These are phyloP conservation scores for Alternaria rosae DNA, from an alignment of 2,329 filamentous ascomycete genomes.

Conservation along the genomic window DNA sequence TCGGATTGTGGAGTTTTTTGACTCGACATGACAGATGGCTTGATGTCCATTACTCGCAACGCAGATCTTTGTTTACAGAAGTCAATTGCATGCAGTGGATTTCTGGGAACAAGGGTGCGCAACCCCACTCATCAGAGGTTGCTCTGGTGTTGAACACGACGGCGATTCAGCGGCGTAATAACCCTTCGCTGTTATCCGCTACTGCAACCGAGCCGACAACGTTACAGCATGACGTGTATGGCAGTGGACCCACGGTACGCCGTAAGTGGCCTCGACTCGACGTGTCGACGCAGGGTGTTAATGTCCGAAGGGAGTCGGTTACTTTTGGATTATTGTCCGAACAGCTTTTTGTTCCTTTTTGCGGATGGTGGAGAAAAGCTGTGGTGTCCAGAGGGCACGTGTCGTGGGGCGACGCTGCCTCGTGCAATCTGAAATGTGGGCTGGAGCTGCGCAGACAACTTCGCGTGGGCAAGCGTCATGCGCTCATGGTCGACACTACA, in stretches of 20 bases:
- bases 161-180: constrained; percentile 6
- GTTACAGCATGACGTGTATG: constrained; percentile 12
- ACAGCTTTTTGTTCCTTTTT: not conserved
- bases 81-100: not conserved
- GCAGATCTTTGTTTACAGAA: not conserved
- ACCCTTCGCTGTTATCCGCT: not conserved
- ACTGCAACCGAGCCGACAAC: constrained; percentile 11
- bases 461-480: not conserved
- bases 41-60: not conserved
- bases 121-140: constrained; percentile 1
- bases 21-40: not conserved
- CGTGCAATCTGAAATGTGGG: constrained; percentile 1
- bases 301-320: not conserved
- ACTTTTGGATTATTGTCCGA: constrained; percentile 4
- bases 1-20: constrained; percentile 1
- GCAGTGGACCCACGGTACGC: constrained; percentile 1
- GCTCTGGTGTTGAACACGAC: constrained; percentile 4
- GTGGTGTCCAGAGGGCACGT: not conserved
- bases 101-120: not conserved
- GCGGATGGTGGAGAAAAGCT: not conserved
- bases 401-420: not conserved
- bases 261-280: not conserved
- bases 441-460: not conserved
- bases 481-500: not conserved
- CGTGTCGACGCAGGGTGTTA: constrained; percentile 11